Evolutionary conservation across 176 grass and related monocot species (phyloP), one percentile per base, ranked within the genome.

Genomic region (Oryza longistaminata): DNA sequence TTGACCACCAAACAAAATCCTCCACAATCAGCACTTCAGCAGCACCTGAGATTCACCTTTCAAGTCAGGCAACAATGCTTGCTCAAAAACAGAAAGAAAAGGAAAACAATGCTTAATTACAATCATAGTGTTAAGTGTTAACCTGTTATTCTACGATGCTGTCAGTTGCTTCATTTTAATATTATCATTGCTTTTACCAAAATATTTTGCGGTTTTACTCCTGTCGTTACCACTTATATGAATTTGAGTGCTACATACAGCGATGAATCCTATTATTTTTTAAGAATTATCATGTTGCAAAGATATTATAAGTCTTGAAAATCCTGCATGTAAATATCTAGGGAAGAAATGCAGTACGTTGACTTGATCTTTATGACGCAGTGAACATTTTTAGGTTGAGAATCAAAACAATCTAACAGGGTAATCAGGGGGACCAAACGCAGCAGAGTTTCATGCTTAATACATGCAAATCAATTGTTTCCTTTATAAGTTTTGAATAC

Each of bases 1-100:
- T 92, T 92, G 86, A 92, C 83, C 78, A 77, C 7, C 52, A 76
- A 85, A 70, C 75, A 76, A 37, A 75, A 73, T 86, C 34, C 73
- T 33, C 9, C 68, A 53, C 60, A 79, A 83, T 79, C 74, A 81
- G 77, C 61, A 75, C 35, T 52, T 79, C 74, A 81, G 77, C 61
- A 75, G 46, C 64, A 70, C 60, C 71, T 58, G 68, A 70, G 58
- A 65, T 76, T 71, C 76, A 33, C 66, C 49, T 75, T 46, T 73
- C 29, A 62, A 48, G 62, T 70, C 46, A 76, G 14, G 7, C 12
- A 69, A 55, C 3, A 37, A 62, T 24, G 5, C 58, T 10, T 75
- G 8, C 6, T 42, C 13, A 42, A 9, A 37, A 58, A 58, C 16
- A 58, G 6, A 58, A 7, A 58, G 12, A n/a, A 19, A 42, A 19